Percentiles rank a stretch among this genome's conserved stretches.
phyloP scores from a whole-genome alignment of 2,329 filamentous ascomycete species.

The Phaeoacremonium minimum region DNA sequence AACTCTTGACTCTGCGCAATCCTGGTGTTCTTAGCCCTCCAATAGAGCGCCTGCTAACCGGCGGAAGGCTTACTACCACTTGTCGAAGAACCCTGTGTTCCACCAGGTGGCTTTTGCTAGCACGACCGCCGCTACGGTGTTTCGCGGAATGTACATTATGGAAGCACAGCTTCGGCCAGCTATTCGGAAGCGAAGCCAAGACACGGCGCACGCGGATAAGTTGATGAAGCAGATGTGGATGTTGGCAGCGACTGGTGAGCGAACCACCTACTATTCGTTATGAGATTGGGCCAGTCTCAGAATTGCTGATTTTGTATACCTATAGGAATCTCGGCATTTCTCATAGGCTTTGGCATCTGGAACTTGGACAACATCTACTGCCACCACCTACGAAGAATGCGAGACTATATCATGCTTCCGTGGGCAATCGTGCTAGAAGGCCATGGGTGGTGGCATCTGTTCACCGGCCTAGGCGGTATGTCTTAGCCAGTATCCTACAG shows the following conservation, averaged over 20 bases:
- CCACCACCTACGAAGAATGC: constrained; percentile 57
- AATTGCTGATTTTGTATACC: neutral
- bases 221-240: constrained; percentile 66
- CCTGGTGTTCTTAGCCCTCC: constrained; percentile 5
- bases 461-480: constrained; percentile 67
- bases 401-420: constrained; percentile 66
- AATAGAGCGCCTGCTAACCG: no score
- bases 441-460: constrained; percentile 64
- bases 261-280: neutral
- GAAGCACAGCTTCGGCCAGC: constrained; percentile 40
- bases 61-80: constrained; percentile 59
- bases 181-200: constrained; percentile 31
- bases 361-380: constrained; percentile 77
- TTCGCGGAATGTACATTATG: constrained; percentile 76
- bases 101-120: constrained; percentile 77
- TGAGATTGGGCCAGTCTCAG: no score
- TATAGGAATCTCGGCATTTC: constrained; percentile 62
- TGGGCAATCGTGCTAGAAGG: constrained; percentile 70
- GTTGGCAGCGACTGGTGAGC: constrained; percentile 56
- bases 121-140: constrained; percentile 65
- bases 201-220: constrained; percentile 41
- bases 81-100: constrained; percentile 76
- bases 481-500: constrained; percentile 64
- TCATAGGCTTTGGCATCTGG: constrained; percentile 75
- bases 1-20: no score